Conservation (phyloP, 2,329 filamentous ascomycete genomes). For the Mariannaea elegans region DNA sequence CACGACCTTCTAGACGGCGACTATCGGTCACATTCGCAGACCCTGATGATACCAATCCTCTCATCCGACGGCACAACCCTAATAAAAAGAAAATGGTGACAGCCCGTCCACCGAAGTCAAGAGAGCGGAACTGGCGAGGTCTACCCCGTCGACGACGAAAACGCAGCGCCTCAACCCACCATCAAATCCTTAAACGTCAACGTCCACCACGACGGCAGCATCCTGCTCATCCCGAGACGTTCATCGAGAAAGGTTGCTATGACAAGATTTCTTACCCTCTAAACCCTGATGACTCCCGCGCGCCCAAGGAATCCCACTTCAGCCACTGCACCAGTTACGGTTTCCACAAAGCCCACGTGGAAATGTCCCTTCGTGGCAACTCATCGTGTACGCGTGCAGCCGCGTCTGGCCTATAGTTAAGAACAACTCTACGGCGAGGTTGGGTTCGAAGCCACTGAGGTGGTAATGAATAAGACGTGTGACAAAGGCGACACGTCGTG, state of each 20-base stretch:
- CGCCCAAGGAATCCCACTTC: constrained; percentile 16
- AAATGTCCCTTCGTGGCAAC: constrained; percentile 16
- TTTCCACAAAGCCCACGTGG: constrained; percentile 11
- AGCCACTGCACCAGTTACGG: constrained; percentile 18
- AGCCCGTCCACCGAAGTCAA: background rate
- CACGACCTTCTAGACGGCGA: constrained; percentile 15
- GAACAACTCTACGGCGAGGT: constrained; percentile 11
- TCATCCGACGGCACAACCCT: background rate
- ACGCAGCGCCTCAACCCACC: background rate
- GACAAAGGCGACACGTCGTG: background rate
- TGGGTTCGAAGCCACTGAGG: constrained; percentile 20
- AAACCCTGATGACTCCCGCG: constrained; percentile 9
- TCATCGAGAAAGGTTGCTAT: constrained; percentile 2
- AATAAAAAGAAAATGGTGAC: background rate
- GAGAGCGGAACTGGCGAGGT: constrained; percentile 9
- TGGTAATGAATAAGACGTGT: constrained; percentile 19
- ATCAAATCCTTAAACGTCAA: background rate
- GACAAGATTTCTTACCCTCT: constrained; percentile 13
- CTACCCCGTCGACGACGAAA: constrained; percentile 20
- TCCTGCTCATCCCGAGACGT: background rate
- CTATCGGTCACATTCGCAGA: constrained; percentile 4
- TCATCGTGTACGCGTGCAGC: constrained; percentile 21
- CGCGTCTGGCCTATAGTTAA: background rate
- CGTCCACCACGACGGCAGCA: background rate
- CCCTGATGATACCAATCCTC: background rate